phyloP scores from a whole-genome alignment of 1,139 yeast genomes.

The Candida albicans region DNA sequence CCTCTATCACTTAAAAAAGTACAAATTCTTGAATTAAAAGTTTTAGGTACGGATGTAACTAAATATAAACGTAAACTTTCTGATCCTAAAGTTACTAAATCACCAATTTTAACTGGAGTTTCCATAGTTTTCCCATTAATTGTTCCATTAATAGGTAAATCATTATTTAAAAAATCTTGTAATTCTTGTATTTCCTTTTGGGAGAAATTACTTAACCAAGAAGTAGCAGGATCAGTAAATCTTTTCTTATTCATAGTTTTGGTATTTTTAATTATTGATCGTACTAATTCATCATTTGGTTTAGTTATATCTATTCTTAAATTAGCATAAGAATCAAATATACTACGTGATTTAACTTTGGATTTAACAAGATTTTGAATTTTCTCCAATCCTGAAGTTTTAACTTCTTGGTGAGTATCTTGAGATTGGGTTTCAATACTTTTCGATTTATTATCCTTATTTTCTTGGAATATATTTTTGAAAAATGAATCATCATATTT shows the following conservation, averaged over 20 bases:
- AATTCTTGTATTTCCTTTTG: constrained; percentile 5
- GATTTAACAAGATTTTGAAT: neutral
- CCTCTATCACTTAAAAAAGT: constrained; percentile 60
- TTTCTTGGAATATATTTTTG: too few relatives aligned
- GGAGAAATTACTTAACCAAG: constrained; percentile 19
- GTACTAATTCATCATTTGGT: constrained; percentile 2
- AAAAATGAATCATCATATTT: too few relatives aligned
- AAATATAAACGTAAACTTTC: constrained; percentile 34
- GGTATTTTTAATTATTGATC: neutral
- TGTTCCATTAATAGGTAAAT: constrained; percentile 22
- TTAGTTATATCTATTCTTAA: neutral
- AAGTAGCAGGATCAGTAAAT: constrained; percentile 19
- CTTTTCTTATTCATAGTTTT: constrained; percentile 13
- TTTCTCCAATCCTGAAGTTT: neutral
- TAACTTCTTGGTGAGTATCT: neutral
- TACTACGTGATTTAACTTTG: neutral
- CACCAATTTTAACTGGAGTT: constrained; percentile 35
- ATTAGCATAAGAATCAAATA: neutral
- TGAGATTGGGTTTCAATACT: too few relatives aligned
- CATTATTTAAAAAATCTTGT: constrained; percentile 13
- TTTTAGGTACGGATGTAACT: constrained; percentile 33
- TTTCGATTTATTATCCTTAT: too few relatives aligned
- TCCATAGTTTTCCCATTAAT: constrained; percentile 26
- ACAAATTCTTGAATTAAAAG: constrained; percentile 33
- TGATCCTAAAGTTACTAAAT: constrained; percentile 34